These are phyloP conservation scores for Plasmodium coatneyi DNA, from an alignment of 169 alveolate species.

Conservation along the genomic window DNA sequence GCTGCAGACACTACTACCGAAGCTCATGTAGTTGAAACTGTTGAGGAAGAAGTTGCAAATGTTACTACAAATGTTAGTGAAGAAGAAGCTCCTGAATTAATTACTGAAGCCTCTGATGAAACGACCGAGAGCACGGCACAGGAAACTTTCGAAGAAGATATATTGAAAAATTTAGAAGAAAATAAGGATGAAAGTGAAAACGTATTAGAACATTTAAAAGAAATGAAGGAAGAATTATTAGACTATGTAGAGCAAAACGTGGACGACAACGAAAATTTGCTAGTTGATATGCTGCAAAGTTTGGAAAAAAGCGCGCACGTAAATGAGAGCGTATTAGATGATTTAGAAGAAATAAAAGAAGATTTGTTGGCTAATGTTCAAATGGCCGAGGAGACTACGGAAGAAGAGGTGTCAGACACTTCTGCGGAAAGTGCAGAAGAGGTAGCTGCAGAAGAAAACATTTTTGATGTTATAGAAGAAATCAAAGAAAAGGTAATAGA, in stretches of 20 bases:
- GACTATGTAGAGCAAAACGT: background rate
- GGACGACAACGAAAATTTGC: background rate
- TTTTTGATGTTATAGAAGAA: slow-evolving; percentile 14
- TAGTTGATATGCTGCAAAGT: background rate
- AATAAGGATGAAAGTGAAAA: background rate
- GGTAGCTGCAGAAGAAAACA: background rate
- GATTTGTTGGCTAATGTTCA: background rate
- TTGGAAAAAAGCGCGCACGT: background rate
- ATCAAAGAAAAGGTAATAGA: background rate
- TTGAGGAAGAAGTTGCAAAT: background rate
- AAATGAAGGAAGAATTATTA: background rate
- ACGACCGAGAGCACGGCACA: background rate
- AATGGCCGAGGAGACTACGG: background rate
- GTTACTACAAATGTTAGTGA: background rate
- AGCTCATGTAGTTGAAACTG: background rate
- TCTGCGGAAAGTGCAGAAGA: slow-evolving; percentile 6
- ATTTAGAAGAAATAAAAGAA: slow-evolving; percentile 5
- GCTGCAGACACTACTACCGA: background rate
- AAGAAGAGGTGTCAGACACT: background rate
- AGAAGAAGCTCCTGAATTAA: background rate
- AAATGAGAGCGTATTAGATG: background rate
- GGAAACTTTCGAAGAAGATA: background rate
- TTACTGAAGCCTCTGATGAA: background rate
- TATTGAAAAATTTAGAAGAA: slow-evolving; percentile 11
- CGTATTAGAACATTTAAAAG: background rate